Conservation (phyloP, 1,284 basidiomycete species). For the Hypsizygus ulmarius region DNA sequence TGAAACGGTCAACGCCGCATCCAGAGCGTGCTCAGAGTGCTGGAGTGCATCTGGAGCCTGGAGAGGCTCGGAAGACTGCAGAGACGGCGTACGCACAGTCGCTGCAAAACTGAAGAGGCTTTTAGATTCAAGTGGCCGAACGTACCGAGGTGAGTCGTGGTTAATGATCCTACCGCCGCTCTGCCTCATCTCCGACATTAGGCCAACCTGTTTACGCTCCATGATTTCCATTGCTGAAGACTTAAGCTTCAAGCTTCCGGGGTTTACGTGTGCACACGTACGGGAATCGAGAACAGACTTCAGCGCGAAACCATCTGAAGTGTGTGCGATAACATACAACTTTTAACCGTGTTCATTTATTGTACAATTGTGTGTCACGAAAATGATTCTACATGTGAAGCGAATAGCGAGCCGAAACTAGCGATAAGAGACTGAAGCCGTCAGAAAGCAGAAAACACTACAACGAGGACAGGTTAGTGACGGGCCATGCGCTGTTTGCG, state of each 20-base stretch:
- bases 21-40: conserved; percentile 77
- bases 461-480: conserved; percentile 46
- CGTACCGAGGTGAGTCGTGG: conserved; percentile 43
- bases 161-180: conserved; percentile 3
- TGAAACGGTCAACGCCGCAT: conserved; percentile 68
- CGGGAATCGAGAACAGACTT: too few relatives aligned
- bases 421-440: not conserved
- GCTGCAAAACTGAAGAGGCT: conserved; percentile 62
- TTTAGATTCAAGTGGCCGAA: conserved; percentile 63
- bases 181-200: conserved; percentile 20
- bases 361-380: conserved; percentile 13
- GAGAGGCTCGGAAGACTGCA: conserved; percentile 59
- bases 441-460: conserved; percentile 19
- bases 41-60: conserved; percentile 71
- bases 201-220: conserved; percentile 66
- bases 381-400: conserved; percentile 7
- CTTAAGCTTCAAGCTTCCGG: too few relatives aligned
- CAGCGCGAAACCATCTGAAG: not conserved
- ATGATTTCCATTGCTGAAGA: conserved; percentile 17
- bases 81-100: conserved; percentile 55
- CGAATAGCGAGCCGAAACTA: not conserved
- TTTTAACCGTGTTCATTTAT: conserved; percentile 7
- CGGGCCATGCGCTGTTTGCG: conserved; percentile 45
- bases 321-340: conserved; percentile 11
- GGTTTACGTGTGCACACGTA: too few relatives aligned